Conservation (phyloP, 345 rosid species). For the Limnanthes douglasii region DNA sequence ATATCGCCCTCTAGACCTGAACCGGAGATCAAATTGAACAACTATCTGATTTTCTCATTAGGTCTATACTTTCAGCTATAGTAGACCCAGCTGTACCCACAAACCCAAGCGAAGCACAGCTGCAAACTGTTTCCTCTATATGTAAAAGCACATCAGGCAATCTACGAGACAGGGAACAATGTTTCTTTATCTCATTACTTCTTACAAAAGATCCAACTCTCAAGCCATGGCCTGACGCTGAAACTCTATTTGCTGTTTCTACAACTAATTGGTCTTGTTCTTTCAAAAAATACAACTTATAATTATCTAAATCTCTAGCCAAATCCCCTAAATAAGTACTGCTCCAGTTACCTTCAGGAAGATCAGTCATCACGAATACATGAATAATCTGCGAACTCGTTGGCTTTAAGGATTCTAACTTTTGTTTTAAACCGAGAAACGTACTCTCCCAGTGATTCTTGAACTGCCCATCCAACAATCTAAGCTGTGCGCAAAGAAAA, state of each 20-base stretch:
- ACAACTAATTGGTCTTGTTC: constrained; percentile 40
- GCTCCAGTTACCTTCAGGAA: constrained; percentile 74
- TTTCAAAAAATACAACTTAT: constrained; percentile 39
- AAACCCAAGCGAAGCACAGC: constrained; percentile 92
- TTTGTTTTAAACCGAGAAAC: constrained; percentile 42
- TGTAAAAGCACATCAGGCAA: constrained; percentile 45
- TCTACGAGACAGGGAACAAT: constrained; percentile 25
- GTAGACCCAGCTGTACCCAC: constrained; percentile 91
- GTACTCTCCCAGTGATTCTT: constrained; percentile 76
- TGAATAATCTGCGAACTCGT: constrained; percentile 21
- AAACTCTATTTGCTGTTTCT: constrained; percentile 30
- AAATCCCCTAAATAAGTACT: constrained; percentile 65
- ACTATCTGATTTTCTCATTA: constrained; percentile 44
- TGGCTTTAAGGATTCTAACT: constrained; percentile 39
- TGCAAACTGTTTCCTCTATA: constrained; percentile 75
- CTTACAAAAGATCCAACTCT: constrained; percentile 22
- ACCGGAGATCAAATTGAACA: constrained; percentile 13
- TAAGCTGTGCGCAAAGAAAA: constrained; percentile 81
- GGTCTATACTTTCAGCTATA: constrained; percentile 65
- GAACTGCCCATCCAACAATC: constrained; percentile 90
- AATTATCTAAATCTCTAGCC: constrained; percentile 29
- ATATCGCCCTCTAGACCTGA: not conserved
- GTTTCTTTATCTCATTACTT: constrained; percentile 17
- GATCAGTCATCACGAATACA: constrained; percentile 88
- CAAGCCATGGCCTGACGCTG: constrained; percentile 31